These are phyloP conservation scores for Galerina marginata DNA, from an alignment of 768 basidiomycete species.

Conservation along the genomic window DNA sequence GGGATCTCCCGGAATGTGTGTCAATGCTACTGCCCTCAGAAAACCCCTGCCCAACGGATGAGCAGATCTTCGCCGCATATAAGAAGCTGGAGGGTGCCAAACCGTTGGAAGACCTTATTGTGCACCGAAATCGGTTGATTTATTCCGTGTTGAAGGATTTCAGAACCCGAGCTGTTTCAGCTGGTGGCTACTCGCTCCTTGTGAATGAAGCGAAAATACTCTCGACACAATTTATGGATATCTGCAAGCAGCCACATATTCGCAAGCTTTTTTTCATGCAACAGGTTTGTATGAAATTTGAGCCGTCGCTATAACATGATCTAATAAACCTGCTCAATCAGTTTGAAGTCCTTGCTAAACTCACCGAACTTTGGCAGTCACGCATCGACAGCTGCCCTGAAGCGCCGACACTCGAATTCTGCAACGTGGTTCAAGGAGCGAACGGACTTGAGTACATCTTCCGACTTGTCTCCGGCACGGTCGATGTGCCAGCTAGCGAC, in stretches of 20 bases:
- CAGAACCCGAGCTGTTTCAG: slow-evolving; percentile 33
- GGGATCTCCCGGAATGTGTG: slow-evolving; percentile 50
- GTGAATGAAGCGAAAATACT: slow-evolving; percentile 49
- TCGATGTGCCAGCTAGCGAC: slow-evolving; percentile 46
- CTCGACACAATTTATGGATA: slow-evolving; percentile 49
- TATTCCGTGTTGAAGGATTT: slow-evolving; percentile 40
- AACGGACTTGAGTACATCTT: slow-evolving; percentile 43
- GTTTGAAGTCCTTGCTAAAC: slow-evolving; percentile 54
- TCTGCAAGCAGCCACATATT: slow-evolving; percentile 47
- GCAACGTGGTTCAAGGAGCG: slow-evolving; percentile 27
- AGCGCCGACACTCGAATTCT: slow-evolving; percentile 50
- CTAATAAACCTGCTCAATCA: slow-evolving; percentile 19
- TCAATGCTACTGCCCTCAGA: slow-evolving; percentile 29
- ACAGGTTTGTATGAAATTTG: slow-evolving; percentile 38
- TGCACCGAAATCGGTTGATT: slow-evolving; percentile 39
- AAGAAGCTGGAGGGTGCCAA: slow-evolving; percentile 20
- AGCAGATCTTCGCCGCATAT: slow-evolving; percentile 41
- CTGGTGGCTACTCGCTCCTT: slow-evolving; percentile 34
- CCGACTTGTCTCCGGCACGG: slow-evolving; percentile 44
- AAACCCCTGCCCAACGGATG: slow-evolving; percentile 41
- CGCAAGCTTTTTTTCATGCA: slow-evolving; percentile 61
- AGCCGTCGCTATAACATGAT: neutral
- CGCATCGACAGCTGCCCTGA: slow-evolving; percentile 57
- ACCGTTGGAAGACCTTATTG: slow-evolving; percentile 32
- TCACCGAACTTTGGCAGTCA: slow-evolving; percentile 51